Percentiles rank a stretch among this genome's conserved stretches.
Evolutionary conservation across 2,329 filamentous ascomycete species (phyloP).

Genomic region (Sclerotinia spermophila): DNA sequence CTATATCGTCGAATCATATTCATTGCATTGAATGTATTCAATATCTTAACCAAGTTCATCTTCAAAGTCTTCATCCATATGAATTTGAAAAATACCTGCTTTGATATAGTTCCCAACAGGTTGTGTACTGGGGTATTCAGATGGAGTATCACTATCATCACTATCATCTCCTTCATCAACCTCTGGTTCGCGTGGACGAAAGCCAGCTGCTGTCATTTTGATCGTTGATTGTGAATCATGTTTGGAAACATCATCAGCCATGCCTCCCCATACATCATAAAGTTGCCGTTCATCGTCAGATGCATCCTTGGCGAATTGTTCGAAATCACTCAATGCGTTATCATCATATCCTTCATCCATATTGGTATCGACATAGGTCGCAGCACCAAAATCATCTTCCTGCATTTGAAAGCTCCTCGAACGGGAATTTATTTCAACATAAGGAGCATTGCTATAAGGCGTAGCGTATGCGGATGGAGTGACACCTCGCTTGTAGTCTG

Average conservation of each 20-base stretch:
- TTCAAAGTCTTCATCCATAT: constrained; percentile 21
- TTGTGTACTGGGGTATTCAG: constrained; percentile 20
- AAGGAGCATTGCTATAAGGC: constrained; percentile 62
- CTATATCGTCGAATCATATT: not conserved
- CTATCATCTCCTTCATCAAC: constrained; percentile 13
- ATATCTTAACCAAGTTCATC: constrained; percentile 7
- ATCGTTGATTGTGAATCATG: not conserved
- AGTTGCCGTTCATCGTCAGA: not conserved
- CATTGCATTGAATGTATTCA: not conserved
- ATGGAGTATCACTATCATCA: constrained; percentile 18
- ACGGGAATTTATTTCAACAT: constrained; percentile 24
- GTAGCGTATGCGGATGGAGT: constrained; percentile 71
- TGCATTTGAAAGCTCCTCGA: constrained; percentile 21
- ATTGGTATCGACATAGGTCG: constrained; percentile 32
- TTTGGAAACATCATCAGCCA: constrained; percentile 15
- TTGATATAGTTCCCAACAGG: not conserved
- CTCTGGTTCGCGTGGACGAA: not conserved
- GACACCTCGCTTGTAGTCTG: constrained; percentile 41
- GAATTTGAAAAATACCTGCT: constrained; percentile 3
- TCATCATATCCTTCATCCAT: constrained; percentile 30
- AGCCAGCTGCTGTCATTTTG: not conserved
- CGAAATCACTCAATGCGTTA: constrained; percentile 27
- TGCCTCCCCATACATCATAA: constrained; percentile 21
- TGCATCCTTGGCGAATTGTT: constrained; percentile 11
- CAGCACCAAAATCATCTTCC: constrained; percentile 24